Conservation (phyloP, 1,284 basidiomycete genomes). For the Ganoderma lucidum region DNA sequence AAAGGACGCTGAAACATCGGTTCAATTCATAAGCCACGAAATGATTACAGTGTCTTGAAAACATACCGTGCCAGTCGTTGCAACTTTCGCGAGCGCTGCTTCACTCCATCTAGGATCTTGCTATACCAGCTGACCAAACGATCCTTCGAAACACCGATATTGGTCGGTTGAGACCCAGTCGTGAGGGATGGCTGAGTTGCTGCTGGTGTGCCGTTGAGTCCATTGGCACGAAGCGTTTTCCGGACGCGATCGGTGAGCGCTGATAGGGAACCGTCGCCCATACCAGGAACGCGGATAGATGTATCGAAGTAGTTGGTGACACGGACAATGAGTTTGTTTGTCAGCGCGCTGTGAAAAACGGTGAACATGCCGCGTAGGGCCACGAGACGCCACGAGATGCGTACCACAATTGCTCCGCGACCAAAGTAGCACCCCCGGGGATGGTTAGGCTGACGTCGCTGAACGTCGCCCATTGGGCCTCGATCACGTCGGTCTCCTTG, state of each 20-base stretch:
- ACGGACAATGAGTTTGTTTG: conserved; percentile 90
- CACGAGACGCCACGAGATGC: conserved; percentile 12
- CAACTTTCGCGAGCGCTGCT: conserved; percentile 92
- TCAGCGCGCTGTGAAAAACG: conserved; percentile 68
- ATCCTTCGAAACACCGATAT: conserved; percentile 72
- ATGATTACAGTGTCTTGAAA: background rate
- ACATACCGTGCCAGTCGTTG: conserved; percentile 89
- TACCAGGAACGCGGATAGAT: conserved; percentile 84
- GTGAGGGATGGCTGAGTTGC: conserved; percentile 37
- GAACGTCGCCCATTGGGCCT: conserved; percentile 96
- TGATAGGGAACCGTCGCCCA: conserved; percentile 32
- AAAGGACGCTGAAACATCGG: conserved; percentile 64
- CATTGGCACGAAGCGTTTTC: conserved; percentile 29
- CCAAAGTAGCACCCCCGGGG: conserved; percentile 88
- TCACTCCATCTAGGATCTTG: conserved; percentile 94
- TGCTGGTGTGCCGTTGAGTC: conserved; percentile 21
- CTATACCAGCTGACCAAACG: conserved; percentile 91
- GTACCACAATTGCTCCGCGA: conserved; percentile 95
- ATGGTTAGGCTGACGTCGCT: conserved; percentile 93
- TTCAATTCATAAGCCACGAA: background rate
- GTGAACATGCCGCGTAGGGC: conserved; percentile 10
- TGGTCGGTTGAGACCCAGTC: conserved; percentile 30
- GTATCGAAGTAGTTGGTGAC: conserved; percentile 95
- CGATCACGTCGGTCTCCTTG: conserved; percentile 97
- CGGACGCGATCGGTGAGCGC: conserved; percentile 28